Evolutionary conservation across 2,329 filamentous ascomycete species (phyloP).

Genomic region (Penicillium sclerotigenum): DNA sequence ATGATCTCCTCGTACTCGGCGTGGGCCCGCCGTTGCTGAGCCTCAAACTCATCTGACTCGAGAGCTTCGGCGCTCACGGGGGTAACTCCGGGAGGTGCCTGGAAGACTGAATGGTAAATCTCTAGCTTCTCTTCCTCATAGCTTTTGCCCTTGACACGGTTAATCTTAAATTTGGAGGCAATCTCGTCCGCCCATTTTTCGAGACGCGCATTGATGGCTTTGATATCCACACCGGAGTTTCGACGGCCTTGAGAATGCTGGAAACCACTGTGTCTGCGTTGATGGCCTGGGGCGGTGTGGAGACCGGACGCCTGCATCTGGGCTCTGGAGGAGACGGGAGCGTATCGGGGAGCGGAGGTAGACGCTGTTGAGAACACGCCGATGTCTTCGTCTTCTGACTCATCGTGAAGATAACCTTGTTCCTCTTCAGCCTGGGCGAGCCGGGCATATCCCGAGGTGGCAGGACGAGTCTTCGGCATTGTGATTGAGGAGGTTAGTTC

Average conservation of each 20-base stretch:
- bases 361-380: constrained; percentile 54
- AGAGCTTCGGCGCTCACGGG: constrained; percentile 74
- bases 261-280: constrained; percentile 50
- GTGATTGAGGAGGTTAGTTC: constrained; percentile 32
- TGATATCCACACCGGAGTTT: constrained; percentile 90
- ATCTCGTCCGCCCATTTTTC: constrained; percentile 99
- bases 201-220: constrained; percentile 92
- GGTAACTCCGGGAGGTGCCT: constrained; percentile 80
- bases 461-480: constrained; percentile 67
- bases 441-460: constrained; percentile 79
- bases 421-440: constrained; percentile 75
- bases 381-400: constrained; percentile 66
- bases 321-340: constrained; percentile 51
- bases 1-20: constrained; percentile 83
- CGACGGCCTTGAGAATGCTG: constrained; percentile 56
- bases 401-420: constrained; percentile 53
- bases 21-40: constrained; percentile 63
- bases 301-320: constrained; percentile 50
- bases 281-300: constrained; percentile 39
- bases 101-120: constrained; percentile 97
- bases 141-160: constrained; percentile 68
- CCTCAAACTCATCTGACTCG: constrained; percentile 57
- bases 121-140: constrained; percentile 82
- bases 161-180: constrained; percentile 90
- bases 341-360: constrained; percentile 59